Base-by-base conservation (phyloP, 2,329 filamentous ascomycete genomes). In the Basipetospora sp. region DNA sequence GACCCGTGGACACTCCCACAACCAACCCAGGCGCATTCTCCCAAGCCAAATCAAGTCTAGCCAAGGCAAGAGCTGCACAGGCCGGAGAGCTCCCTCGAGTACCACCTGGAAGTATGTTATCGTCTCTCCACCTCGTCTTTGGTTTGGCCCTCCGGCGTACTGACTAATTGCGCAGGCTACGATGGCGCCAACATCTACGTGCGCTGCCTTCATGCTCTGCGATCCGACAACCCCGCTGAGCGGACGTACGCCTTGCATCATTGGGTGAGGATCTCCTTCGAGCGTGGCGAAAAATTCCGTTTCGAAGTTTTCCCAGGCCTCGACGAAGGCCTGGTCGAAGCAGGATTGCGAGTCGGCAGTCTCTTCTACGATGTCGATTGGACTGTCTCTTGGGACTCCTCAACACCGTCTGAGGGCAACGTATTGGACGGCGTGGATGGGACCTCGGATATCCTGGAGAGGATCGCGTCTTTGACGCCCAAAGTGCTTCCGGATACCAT, bases 201-300 rank as follows among this genome's bases (percentile, higher is more conserved):
- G 34, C 78, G 87, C 31, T 92, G 85, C 44, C 69, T 93, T 27
- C 77, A 87, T 47, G 79, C 87, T 4, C 63, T 98, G 18, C 80
- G 82, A 44, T 94, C 85, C 11, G 74, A 75, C 3, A 74, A 93
- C 18, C 71, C 71, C 3, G 71, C 77, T 10, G 88, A 98, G 53
- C 81, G 94, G 49, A 77, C 84, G n/a, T 96, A 92, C 58, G 88
- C 86, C 0, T 64, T 96, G 9, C 85, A 93, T 49, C 88, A 96
- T 50, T 63, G 96, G 4, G 86, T 96, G 42, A 93, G 94, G 54
- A 94, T 96, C 19, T 94, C 87, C 0, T 90, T 80, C 51, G 87
- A 96, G 56, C 74, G 87, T 31, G 88, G 88, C 32, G 90, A 96
- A 54, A 94, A 94, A 57, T 94, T 93, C 59, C 81, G 84, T 43